Evolutionary conservation across 495 filamentous ascomycete genomes (phyloP), one percentile per base, ranked within the genome.

Genomic region (Achaetomiella virescens): DNA sequence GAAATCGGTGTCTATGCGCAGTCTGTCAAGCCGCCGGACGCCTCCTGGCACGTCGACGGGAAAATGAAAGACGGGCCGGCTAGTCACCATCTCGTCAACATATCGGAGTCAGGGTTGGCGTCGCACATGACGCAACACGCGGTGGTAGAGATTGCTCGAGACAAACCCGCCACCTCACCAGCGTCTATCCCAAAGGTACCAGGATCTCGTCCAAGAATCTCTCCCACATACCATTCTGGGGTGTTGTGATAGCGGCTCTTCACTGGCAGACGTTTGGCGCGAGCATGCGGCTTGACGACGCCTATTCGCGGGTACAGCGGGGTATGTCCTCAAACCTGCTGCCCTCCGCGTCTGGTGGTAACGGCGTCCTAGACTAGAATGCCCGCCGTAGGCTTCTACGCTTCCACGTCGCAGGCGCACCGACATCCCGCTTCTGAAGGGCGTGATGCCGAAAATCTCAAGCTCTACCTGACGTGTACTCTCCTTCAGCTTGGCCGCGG

Each of bases 231-330:
- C 69, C 70, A 5, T 81, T 78, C 61, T 82, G 79, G 79, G 77
- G 67, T 0, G 24, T 81, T 21, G 79, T 78, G 61, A 77, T 83
- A 24, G 76, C 72, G 60, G 80, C 80, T 11, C 68, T 81, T 50
- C 81, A 81, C 60, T 83, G 79, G 79, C 79, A 81, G 59, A 79
- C 76, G 0, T 83, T 79, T 41, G 76, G 74, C 24, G 72, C 70
- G 0, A 67, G 71, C 50, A 75, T 78, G 71, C 78, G 81, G 63
- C 64, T 83, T 47, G 81, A 83, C 55, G 78, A 81, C 52, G 80
- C 80, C 63, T 83, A 7, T 81, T 83, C 50, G 71, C 68, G 31
- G 77, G 75, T 6, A 75, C 77, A 1, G 72, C 70, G 15, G 79
- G 79, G 22, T 82, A 77, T 53, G 79, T 81, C 7, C 62, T 82